Evolutionary conservation across 2,329 filamentous ascomycete genomes (phyloP).

Genomic region (Sordariomycetes sp.): DNA sequence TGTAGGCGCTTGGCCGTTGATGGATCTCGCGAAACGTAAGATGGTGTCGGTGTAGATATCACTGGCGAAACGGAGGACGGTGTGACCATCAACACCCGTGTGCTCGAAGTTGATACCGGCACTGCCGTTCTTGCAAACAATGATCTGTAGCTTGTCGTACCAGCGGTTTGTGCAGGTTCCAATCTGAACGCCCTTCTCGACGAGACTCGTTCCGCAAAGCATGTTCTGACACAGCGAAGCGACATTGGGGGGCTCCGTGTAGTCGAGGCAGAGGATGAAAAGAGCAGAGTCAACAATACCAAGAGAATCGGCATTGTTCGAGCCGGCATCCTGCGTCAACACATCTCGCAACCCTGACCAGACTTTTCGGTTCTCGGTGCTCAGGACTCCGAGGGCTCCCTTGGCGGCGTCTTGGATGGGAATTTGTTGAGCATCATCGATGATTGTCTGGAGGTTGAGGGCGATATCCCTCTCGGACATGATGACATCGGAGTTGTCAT

Average conservation of each 20-base stretch:
- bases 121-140: slow-evolving; percentile 97
- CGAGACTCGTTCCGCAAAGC: slow-evolving; percentile 89
- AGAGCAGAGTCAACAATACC: slow-evolving; percentile 90
- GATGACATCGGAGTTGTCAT: slow-evolving; percentile 88
- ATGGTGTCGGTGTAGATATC: slow-evolving; percentile 98
- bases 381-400: slow-evolving; percentile 83
- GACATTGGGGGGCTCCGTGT: slow-evolving; percentile 72
- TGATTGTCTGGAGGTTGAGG: slow-evolving; percentile 83
- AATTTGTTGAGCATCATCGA: slow-evolving; percentile 81
- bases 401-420: slow-evolving; percentile 95
- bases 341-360: slow-evolving; percentile 91
- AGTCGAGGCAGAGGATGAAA: slow-evolving; percentile 87
- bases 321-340: slow-evolving; percentile 73
- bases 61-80: slow-evolving; percentile 89
- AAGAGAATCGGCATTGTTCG: slow-evolving; percentile 94
- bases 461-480: slow-evolving; percentile 94
- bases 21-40: slow-evolving; percentile 84
- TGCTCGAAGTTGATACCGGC: slow-evolving; percentile 99
- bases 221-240: slow-evolving; percentile 94
- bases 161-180: slow-evolving; percentile 97
- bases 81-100: slow-evolving; percentile 95
- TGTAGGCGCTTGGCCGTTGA: slow-evolving; percentile 87
- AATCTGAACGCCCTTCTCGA: slow-evolving; percentile 89
- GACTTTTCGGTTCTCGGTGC: slow-evolving; percentile 90
- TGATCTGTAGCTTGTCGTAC: slow-evolving; percentile 99